Evolutionary conservation across 2,329 filamentous ascomycete genomes (phyloP).

Genomic region (Endocalyx cinctus): DNA sequence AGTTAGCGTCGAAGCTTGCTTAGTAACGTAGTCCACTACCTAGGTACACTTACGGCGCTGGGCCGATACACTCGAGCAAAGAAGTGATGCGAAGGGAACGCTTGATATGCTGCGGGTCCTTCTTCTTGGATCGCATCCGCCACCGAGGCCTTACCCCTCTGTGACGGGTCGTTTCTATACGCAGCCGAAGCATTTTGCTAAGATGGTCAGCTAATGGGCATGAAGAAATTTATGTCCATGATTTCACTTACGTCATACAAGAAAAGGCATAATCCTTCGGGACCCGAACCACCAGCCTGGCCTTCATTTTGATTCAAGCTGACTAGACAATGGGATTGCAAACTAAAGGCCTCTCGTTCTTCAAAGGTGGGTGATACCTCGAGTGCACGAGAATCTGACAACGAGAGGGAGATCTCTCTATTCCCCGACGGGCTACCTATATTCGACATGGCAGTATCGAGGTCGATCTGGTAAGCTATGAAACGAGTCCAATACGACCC

Average conservation of each 20-base stretch:
- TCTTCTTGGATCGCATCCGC: slow-evolving; percentile 33
- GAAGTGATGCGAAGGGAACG: slow-evolving; percentile 54
- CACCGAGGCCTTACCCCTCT: slow-evolving; percentile 32
- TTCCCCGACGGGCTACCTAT: slow-evolving; percentile 11
- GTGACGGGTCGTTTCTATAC: slow-evolving; percentile 29
- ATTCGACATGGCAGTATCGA: slow-evolving; percentile 30
- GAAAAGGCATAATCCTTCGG: slow-evolving; percentile 44
- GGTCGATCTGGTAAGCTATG: slow-evolving; percentile 39
- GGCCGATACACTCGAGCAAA: slow-evolving; percentile 52
- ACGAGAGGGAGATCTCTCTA: slow-evolving; percentile 28
- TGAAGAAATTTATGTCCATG: background rate
- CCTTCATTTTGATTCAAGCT: slow-evolving; percentile 30
- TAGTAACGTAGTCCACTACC: no score
- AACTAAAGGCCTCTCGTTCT: slow-evolving; percentile 33
- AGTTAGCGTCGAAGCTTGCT: no score
- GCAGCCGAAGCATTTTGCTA: slow-evolving; percentile 42
- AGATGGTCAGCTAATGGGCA: background rate
- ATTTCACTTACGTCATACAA: slow-evolving; percentile 45
- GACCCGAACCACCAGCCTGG: slow-evolving; percentile 18
- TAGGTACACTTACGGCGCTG: slow-evolving; percentile 43
- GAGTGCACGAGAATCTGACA: slow-evolving; percentile 34
- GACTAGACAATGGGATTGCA: slow-evolving; percentile 41
- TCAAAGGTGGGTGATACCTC: slow-evolving; percentile 32
- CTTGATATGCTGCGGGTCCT: slow-evolving; percentile 42
- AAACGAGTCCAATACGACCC: slow-evolving; percentile 36